Percentiles rank a stretch among this genome's conserved stretches.
Conservation (phyloP, 495 filamentous ascomycete genomes). For the Daldinia childiae region DNA sequence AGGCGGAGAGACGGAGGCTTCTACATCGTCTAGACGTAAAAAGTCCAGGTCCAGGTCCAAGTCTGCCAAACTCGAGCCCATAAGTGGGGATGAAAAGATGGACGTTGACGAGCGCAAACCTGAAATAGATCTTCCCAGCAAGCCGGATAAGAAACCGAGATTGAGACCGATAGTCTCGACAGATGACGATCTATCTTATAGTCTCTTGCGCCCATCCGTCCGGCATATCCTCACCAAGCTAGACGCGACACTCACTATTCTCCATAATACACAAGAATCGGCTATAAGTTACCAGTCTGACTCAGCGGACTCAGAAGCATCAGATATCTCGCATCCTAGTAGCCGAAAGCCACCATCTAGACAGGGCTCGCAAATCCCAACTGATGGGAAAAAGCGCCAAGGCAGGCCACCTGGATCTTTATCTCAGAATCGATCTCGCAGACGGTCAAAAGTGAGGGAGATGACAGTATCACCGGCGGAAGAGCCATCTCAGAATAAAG, state of each 20-base stretch:
- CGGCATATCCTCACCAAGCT: conserved; percentile 71
- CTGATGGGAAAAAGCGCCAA: conserved; percentile 24
- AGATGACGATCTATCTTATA: conserved; percentile 67
- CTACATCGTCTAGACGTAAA: conserved; percentile 6
- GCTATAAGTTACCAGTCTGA: conserved; percentile 48
- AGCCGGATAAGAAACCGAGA: conserved; percentile 4
- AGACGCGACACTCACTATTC: conserved; percentile 69
- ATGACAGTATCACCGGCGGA: not conserved
- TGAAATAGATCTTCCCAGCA: conserved; percentile 16
- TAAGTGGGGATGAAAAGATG: conserved; percentile 34
- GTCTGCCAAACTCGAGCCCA: conserved; percentile 29
- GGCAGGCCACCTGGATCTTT: conserved; percentile 15
- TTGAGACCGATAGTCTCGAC: conserved; percentile 46
- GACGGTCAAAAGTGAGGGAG: conserved; percentile 2
- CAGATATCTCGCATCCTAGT: conserved; percentile 36
- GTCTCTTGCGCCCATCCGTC: conserved; percentile 69
- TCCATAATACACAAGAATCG: conserved; percentile 69
- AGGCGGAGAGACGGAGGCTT: conserved; percentile 19
- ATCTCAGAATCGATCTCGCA: conserved; percentile 7
- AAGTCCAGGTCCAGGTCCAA: conserved; percentile 22
- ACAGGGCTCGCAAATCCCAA: conserved; percentile 26
- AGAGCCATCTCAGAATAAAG: not conserved
- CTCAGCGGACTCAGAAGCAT: conserved; percentile 45
- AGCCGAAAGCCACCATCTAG: conserved; percentile 10
- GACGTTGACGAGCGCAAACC: conserved; percentile 29